A percentile compares a stretch with the other conserved stretches of the same genome.
phyloP scores from a whole-genome alignment of 352 stramenopile genomes.

The Aphanomyces euteiches region DNA sequence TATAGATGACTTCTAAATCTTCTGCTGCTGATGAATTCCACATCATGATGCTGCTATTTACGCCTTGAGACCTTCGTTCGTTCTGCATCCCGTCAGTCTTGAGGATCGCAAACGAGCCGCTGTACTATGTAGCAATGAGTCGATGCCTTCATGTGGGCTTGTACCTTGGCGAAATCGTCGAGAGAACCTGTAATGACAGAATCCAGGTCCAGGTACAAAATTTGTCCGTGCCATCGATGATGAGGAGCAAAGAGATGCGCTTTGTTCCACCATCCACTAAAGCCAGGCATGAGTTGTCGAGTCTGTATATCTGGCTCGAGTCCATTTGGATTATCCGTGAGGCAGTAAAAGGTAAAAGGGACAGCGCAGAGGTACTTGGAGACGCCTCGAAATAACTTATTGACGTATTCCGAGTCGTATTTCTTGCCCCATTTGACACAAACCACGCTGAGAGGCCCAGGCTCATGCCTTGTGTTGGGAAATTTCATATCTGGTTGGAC shows the following conservation, averaged over 20 bases:
- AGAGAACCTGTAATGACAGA: slow-evolving; percentile 60
- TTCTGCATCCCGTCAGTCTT: slow-evolving; percentile 67
- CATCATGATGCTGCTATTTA: slow-evolving; percentile 74
- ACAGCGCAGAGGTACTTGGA: slow-evolving; percentile 33
- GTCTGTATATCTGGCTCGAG: slow-evolving; percentile 37
- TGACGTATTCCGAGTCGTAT: slow-evolving; percentile 79
- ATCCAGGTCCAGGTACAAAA: slow-evolving; percentile 72
- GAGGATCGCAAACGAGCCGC: slow-evolving; percentile 39
- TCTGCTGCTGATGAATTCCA: slow-evolving; percentile 34
- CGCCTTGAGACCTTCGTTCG: slow-evolving; percentile 52
- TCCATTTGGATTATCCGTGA: slow-evolving; percentile 58
- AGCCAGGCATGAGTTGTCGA: slow-evolving; percentile 37
- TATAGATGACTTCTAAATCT: slow-evolving; percentile 35
- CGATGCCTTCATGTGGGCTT: not conserved
- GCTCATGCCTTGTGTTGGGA: not conserved
- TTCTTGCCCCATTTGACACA: slow-evolving; percentile 86
- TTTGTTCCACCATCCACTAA: slow-evolving; percentile 82
- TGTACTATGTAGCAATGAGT: slow-evolving; percentile 15
- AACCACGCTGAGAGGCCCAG: slow-evolving; percentile 39
- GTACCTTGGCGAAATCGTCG: slow-evolving; percentile 35
- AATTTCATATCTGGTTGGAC: too few relatives aligned
- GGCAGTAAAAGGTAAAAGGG: slow-evolving; percentile 47
- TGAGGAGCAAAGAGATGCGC: slow-evolving; percentile 51
- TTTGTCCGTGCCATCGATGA: slow-evolving; percentile 33
- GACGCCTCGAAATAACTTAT: slow-evolving; percentile 54